phyloP scores from a whole-genome alignment of 2,329 filamentous ascomycete species.

The Clonostachys chloroleuca region DNA sequence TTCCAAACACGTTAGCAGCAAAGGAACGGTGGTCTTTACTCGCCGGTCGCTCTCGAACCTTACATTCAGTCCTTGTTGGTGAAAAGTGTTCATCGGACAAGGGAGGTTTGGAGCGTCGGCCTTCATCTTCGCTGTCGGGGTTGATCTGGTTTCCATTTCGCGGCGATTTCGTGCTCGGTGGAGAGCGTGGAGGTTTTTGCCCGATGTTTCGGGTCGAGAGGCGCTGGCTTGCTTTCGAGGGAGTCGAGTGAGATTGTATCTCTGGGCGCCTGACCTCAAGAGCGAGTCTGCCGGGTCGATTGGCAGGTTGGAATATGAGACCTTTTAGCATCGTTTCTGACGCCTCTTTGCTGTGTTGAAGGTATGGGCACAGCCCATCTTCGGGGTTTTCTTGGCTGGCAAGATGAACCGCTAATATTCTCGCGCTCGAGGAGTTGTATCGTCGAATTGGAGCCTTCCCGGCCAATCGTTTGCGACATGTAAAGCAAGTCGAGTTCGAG shows the following conservation, averaged over 20 bases:
- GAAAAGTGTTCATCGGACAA: too few relatives aligned
- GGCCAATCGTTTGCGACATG: constrained; percentile 64
- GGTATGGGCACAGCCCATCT: constrained; percentile 57
- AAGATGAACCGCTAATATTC: constrained; percentile 75
- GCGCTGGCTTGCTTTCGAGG: too few relatives aligned
- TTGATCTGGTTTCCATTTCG: too few relatives aligned
- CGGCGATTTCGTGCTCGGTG: too few relatives aligned
- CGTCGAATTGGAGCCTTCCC: constrained; percentile 67
- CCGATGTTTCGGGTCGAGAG: too few relatives aligned
- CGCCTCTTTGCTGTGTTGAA: constrained; percentile 34
- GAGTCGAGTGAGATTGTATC: too few relatives aligned
- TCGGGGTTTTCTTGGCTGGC: constrained; percentile 77
- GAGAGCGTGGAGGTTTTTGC: too few relatives aligned
- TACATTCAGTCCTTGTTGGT: not conserved
- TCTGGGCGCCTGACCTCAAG: too few relatives aligned
- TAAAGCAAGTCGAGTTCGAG: constrained; percentile 74
- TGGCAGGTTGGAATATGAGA: constrained; percentile 31
- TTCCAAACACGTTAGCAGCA: constrained; percentile 59
- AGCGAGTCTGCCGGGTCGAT: not conserved
- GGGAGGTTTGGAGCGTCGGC: too few relatives aligned
- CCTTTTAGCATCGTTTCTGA: constrained; percentile 37
- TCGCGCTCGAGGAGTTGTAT: constrained; percentile 77
- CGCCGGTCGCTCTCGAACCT: constrained; percentile 11
- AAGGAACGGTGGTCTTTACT: constrained; percentile 57
- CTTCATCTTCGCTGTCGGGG: too few relatives aligned